phyloP scores from a whole-genome alignment of 2,329 filamentous ascomycete species.

The Blastomyces parvus region DNA sequence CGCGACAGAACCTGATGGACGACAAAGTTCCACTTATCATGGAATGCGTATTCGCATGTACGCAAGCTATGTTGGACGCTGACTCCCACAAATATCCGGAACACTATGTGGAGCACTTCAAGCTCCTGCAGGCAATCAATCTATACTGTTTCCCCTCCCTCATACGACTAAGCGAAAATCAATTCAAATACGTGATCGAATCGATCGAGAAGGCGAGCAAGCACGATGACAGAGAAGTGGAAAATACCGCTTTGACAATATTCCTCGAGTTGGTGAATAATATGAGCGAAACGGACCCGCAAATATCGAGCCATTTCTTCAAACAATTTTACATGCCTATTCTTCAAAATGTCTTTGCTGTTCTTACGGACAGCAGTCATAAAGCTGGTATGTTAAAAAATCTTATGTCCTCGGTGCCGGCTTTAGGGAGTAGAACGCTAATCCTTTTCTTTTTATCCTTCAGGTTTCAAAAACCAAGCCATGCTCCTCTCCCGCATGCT shows the following conservation, averaged over 20 bases:
- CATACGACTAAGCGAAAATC: slow-evolving; percentile 84
- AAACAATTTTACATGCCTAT: slow-evolving; percentile 95
- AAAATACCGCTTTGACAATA: slow-evolving; percentile 94
- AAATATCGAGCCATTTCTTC: slow-evolving; percentile 91
- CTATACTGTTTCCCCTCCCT: slow-evolving; percentile 93
- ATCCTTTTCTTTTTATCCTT: neutral
- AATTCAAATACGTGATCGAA: slow-evolving; percentile 99
- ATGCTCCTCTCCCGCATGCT: slow-evolving; percentile 92
- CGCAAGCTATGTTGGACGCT: slow-evolving; percentile 99
- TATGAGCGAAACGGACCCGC: slow-evolving; percentile 80
- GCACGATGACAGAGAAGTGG: slow-evolving; percentile 96
- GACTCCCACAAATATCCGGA: slow-evolving; percentile 99
- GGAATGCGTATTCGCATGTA: slow-evolving; percentile 98
- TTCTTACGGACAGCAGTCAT: slow-evolving; percentile 93
- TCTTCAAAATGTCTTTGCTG: slow-evolving; percentile 95
- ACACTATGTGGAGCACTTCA: slow-evolving; percentile 99
- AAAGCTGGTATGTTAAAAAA: slow-evolving; percentile 57
- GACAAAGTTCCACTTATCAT: slow-evolving; percentile 96
- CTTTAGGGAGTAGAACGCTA: neutral
- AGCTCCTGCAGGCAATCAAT: slow-evolving; percentile 90
- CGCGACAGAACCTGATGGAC: slow-evolving; percentile 74
- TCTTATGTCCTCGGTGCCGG: neutral
- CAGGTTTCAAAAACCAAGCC: slow-evolving; percentile 90
- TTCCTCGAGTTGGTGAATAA: slow-evolving; percentile 95
- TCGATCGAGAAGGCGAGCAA: slow-evolving; percentile 99